These are phyloP conservation scores for Hanseniaspora thailandica DNA, from an alignment of 805 yeast species.

Conservation along the genomic window DNA sequence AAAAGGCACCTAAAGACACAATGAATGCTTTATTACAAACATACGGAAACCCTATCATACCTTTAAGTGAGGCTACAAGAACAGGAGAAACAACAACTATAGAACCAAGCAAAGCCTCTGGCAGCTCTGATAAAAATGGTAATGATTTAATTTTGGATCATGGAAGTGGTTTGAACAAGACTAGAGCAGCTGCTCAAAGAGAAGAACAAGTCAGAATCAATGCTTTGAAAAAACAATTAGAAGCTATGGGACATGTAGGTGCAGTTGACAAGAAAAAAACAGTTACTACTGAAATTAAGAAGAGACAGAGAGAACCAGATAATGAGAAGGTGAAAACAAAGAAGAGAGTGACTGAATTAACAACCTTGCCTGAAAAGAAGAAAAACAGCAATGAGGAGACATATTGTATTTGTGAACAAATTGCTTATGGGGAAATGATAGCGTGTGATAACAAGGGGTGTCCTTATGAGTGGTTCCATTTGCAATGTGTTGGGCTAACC, in stretches of 20 bases:
- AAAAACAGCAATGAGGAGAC: slow-evolving; percentile 52
- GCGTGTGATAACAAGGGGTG: slow-evolving; percentile 95
- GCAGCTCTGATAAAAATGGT: slow-evolving; percentile 14
- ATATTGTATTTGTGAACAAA: slow-evolving; percentile 93
- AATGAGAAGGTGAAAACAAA: slow-evolving; percentile 18
- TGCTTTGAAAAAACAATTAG: slow-evolving; percentile 8
- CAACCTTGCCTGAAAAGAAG: slow-evolving; percentile 20
- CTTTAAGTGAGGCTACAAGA: slow-evolving; percentile 3
- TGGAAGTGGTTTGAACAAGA: slow-evolving; percentile 14
- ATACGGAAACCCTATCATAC: slow-evolving; percentile 8
- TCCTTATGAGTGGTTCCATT: slow-evolving; percentile 88
- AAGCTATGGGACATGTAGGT: slow-evolving; percentile 6
- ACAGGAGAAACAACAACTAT: background rate
- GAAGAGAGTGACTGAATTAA: slow-evolving; percentile 8
- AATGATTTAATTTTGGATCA: slow-evolving; percentile 16
- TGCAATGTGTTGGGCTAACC: slow-evolving; percentile 80
- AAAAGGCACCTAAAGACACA: slow-evolving; percentile 18
- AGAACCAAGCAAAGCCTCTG: slow-evolving; percentile 11
- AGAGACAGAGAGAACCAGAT: slow-evolving; percentile 17
- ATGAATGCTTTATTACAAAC: slow-evolving; percentile 17
- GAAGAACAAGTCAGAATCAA: slow-evolving; percentile 15
- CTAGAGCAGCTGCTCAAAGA: slow-evolving; percentile 14
- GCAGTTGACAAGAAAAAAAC: slow-evolving; percentile 45
- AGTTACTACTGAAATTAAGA: background rate
- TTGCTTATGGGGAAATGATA: slow-evolving; percentile 97